Conservation (phyloP, 768 basidiomycete species). For the Suillus alpinus region DNA sequence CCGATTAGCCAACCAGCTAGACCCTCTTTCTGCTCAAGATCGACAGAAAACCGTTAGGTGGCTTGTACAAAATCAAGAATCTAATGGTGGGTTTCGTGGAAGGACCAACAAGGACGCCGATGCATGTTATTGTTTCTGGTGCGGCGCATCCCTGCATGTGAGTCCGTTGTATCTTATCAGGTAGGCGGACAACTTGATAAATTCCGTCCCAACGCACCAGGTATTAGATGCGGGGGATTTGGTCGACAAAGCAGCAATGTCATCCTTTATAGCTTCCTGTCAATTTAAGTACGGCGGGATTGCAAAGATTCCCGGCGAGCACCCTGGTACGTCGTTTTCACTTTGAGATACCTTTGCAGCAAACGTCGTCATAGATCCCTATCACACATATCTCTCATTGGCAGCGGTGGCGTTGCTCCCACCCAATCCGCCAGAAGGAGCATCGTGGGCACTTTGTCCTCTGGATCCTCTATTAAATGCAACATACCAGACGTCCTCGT, state of each 20-base stretch:
- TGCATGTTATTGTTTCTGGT: slow-evolving; percentile 98
- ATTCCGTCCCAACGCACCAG: slow-evolving; percentile 34
- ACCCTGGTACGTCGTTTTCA: slow-evolving; percentile 55
- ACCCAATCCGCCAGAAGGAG: slow-evolving; percentile 31
- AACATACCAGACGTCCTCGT: slow-evolving; percentile 56
- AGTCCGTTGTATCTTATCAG: slow-evolving; percentile 15
- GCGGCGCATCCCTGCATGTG: slow-evolving; percentile 76
- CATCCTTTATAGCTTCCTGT: slow-evolving; percentile 64
- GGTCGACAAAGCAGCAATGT: slow-evolving; percentile 55
- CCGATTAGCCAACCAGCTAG: slow-evolving; percentile 39
- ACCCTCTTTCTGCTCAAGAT: slow-evolving; percentile 34
- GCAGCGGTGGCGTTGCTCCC: slow-evolving; percentile 75
- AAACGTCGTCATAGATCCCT: slow-evolving; percentile 64
- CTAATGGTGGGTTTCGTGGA: slow-evolving; percentile 80
- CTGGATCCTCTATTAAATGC: slow-evolving; percentile 76
- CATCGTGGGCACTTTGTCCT: slow-evolving; percentile 54
- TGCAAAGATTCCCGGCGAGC: slow-evolving; percentile 76
- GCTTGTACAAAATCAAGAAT: slow-evolving; percentile 66
- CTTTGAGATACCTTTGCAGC: not conserved
- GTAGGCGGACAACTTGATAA: not conserved
- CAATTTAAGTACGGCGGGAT: slow-evolving; percentile 92
- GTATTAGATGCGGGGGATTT: slow-evolving; percentile 62
- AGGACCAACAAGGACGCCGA: slow-evolving; percentile 86
- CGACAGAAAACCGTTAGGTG: slow-evolving; percentile 64
- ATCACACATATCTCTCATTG: slow-evolving; percentile 90